Conservation (phyloP, 2,329 filamentous ascomycete species). For the Alternaria viburni region DNA sequence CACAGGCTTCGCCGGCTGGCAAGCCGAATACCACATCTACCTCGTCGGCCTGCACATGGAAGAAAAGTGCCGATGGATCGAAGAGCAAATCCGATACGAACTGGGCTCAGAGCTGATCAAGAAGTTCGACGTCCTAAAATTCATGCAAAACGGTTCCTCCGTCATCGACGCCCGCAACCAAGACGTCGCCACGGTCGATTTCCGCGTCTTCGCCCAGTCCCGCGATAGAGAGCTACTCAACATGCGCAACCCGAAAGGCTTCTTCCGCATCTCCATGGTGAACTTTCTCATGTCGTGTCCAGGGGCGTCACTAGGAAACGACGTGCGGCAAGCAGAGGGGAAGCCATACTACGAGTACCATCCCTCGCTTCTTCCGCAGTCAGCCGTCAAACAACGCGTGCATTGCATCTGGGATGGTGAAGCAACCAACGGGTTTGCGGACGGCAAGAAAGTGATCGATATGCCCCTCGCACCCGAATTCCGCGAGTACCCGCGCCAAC, state of each 20-base stretch:
- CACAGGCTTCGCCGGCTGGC: conserved; percentile 55
- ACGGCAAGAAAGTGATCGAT: conserved; percentile 27
- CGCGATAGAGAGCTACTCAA: conserved; percentile 46
- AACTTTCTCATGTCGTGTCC: conserved; percentile 53
- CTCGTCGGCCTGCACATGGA: conserved; percentile 54
- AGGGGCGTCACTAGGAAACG: conserved; percentile 42
- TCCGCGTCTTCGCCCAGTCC: conserved; percentile 58
- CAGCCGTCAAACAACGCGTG: conserved; percentile 33
- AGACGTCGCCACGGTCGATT: conserved; percentile 58
- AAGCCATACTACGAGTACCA: conserved; percentile 51
- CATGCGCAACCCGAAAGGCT: conserved; percentile 50
- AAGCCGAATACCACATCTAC: conserved; percentile 56
- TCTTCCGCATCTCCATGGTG: conserved; percentile 51
- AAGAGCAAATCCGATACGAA: conserved; percentile 44
- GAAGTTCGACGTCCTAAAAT: conserved; percentile 48
- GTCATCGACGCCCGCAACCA: conserved; percentile 52
- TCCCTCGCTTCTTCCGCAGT: conserved; percentile 44
- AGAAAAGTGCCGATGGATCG: conserved; percentile 54
- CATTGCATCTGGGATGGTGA: conserved; percentile 37
- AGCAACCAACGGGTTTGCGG: conserved; percentile 14
- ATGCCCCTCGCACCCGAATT: conserved; percentile 26
- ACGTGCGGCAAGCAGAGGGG: conserved; percentile 32
- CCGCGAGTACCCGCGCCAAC: conserved; percentile 31
- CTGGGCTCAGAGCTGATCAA: conserved; percentile 45
- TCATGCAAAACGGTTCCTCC: conserved; percentile 50